Conservation (phyloP, 345 rosid genomes). For the Eucalyptus cloeziana region DNA sequence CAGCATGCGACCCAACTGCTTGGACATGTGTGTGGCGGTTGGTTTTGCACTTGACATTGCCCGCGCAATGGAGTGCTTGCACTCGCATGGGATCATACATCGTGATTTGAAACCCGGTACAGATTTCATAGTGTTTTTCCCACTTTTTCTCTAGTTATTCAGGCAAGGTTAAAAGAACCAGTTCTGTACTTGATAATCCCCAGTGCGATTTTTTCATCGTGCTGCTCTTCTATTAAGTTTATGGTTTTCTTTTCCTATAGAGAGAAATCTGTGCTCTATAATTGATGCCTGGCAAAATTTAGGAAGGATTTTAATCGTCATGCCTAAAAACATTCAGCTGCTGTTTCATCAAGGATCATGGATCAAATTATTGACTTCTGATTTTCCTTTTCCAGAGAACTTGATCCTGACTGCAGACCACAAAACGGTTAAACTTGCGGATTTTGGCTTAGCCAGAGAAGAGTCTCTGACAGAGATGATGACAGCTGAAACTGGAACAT, state of each 20-base stretch:
- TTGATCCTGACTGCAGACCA: slow-evolving; percentile 79
- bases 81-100: slow-evolving; percentile 92
- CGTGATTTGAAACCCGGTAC: slow-evolving; percentile 98
- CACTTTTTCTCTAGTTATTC: background rate
- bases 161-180: background rate
- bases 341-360: background rate
- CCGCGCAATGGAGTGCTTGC: slow-evolving; percentile 99
- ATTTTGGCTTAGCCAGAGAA: slow-evolving; percentile 98
- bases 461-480: slow-evolving; percentile 98
- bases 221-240: background rate
- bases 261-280: background rate
- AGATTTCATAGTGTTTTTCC: background rate
- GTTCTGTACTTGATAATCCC: background rate
- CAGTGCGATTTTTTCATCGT: background rate
- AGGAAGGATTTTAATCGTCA: background rate
- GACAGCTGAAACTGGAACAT: slow-evolving; percentile 99
- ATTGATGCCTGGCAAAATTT: background rate
- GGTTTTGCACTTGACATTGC: slow-evolving; percentile 93
- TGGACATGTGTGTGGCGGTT: slow-evolving; percentile 61
- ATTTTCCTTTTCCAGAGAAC: slow-evolving; percentile 51
- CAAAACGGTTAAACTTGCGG: slow-evolving; percentile 87
- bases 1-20: slow-evolving; percentile 51
- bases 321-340: background rate
- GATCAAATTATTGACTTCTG: background rate
- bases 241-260: background rate